These are phyloP conservation scores for Globisporangium nunn DNA, from an alignment of 352 stramenopile genomes.

Conservation along the genomic window DNA sequence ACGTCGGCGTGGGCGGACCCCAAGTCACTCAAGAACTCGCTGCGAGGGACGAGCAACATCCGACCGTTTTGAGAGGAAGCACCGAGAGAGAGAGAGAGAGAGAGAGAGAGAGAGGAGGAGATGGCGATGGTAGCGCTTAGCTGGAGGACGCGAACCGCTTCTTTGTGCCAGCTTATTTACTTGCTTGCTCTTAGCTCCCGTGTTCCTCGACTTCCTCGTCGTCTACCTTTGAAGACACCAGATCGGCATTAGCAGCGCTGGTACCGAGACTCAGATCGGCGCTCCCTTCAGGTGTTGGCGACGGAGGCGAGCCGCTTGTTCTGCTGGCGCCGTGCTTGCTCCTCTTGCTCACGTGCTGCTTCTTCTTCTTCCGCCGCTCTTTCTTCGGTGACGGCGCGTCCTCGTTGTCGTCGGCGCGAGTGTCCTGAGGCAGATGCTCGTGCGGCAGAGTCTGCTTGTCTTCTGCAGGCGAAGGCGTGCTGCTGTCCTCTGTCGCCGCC, in stretches of 20 bases:
- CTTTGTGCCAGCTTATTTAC: background rate
- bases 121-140: no score
- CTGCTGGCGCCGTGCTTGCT: conserved; percentile 1
- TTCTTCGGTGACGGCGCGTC: background rate
- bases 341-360: conserved; percentile 1
- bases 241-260: background rate
- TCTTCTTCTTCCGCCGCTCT: conserved; percentile 9
- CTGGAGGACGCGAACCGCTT: no score
- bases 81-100: background rate
- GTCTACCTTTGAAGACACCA: background rate
- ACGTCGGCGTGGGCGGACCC: conserved; percentile 91
- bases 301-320: background rate
- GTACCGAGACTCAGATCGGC: no score
- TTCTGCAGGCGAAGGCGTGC: no score
- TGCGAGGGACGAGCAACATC: conserved; percentile 88
- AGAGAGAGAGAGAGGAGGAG: background rate
- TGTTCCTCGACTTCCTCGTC: background rate
- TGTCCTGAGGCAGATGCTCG: no score
- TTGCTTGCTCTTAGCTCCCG: background rate
- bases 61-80: conserved; percentile 47
- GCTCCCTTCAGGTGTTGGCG: background rate
- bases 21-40: conserved; percentile 88
- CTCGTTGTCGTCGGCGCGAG: background rate
- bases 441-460: no score
- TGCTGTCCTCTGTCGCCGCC: no score